Evolutionary conservation across 1,139 yeast genomes (phyloP), one percentile per base, ranked within the genome.

Genomic region (Candida tunisiensis): DNA sequence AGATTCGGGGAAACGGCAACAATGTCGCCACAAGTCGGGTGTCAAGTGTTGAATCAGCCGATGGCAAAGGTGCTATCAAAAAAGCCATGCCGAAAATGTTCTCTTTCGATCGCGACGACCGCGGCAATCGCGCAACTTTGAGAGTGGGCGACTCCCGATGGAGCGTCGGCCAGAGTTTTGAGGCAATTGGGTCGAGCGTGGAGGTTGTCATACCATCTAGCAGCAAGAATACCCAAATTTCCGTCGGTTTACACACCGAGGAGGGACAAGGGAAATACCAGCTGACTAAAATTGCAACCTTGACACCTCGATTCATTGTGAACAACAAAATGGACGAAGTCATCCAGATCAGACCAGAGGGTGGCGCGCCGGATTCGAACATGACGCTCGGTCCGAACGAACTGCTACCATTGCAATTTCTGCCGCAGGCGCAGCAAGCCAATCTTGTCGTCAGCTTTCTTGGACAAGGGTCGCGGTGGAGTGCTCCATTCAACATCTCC

Each of bases 201-300:
- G 92, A 82, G 30, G 64, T 75, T 2, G 59, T 60, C 6, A 64
- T 82, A 24, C 71, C 31, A 3, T 40, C 74, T 1, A 59, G 60
- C 23, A 69, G 69, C 10, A 65, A 62, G 33, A 75, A 68, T 32
- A 49, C 67, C 8, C 94, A 82, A 41, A 68, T 72, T 37, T 73
- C 78, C 44, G 56, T 85, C 15, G 96, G 95, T 9, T 53, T 85
- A 12, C 60, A 69, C 14, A 65, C 88, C 5, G 52, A 64, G 0
- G 96, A 85, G 40, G 98, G 96, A n/a, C 71, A 69, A 38, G 98
- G 96, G 2, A 71, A 47, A 34, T 88, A 79, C 47, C 65, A 69
- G 31, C 46, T 79, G 34, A 67, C 93, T 1, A 82, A 82, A 45
- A 74, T 83, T 19, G 70, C 88, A 3, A 72, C 78, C 1, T 51